Base-by-base conservation (phyloP, 2,329 filamentous ascomycete genomes). In the Domatiomyces catenatus region DNA sequence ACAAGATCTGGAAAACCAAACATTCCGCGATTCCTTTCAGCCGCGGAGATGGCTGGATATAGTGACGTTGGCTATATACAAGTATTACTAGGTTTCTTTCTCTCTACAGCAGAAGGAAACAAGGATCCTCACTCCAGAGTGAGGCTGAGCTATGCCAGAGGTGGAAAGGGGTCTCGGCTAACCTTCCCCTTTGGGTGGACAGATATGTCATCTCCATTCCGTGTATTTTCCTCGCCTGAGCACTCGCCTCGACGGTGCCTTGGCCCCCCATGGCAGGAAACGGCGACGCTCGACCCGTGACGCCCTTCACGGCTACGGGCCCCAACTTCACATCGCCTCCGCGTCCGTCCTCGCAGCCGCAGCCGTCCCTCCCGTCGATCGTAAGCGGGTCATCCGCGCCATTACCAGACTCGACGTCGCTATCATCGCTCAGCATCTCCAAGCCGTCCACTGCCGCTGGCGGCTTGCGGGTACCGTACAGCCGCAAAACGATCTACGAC, bases 401-500 rank as follows among this genome's bases (percentile, higher is more conserved):
- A 24, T 28, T 51, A 8, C 52, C 48, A 3, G 49, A 48, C 44
- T 19, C 48, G 26, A 51, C 49, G n/a, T 52, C 58, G 28, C 54
- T 58, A 10, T 53, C 57, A 8, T 58, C 54, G 8, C 60, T 56
- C 26, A 49, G 51, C 51, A 50, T 61, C 19, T 58, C 32, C 32
- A 39, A 39, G 32, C 10, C 24, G 47, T 54, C 58, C 48, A 56
- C 48, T 24, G 54, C 43, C 45, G 50, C 59, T n/a, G 53, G 56
- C 12, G 54, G 62, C 57, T 81, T 98, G 55, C 85, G 88, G 59
- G 86, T 93, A 63, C 90, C 92, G 46, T 86, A 86, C 51, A 94
- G 81, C 67, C 87, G 88, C 71, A 96, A 96, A 72, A 94, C 88
- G 57, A 96, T 98, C 71, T 98, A 96, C 73, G 88, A 95, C 73